phyloP scores from a whole-genome alignment of 2,329 filamentous ascomycete genomes.

The Podosphaera xanthii region DNA sequence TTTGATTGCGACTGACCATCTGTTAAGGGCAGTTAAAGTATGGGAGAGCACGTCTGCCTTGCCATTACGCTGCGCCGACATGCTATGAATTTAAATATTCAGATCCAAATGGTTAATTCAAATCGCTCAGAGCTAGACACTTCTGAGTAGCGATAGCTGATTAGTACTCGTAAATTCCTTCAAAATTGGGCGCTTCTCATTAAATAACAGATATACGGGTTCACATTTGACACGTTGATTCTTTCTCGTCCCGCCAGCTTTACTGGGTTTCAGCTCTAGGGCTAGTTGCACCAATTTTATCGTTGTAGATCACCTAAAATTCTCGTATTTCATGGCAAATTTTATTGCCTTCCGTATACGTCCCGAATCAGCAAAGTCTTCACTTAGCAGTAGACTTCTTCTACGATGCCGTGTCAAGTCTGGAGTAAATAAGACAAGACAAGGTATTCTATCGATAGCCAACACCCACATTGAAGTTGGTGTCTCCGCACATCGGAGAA shows the following conservation, averaged over 20 bases:
- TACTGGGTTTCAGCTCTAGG: background rate
- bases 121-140: background rate
- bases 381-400: constrained; percentile 24
- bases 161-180: too few species aligned
- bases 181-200: too few species aligned
- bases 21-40: constrained; percentile 53
- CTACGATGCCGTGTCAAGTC: constrained; percentile 46
- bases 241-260: background rate
- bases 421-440: constrained; percentile 34
- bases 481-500: constrained; percentile 38
- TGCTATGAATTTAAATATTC: background rate
- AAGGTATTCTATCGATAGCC: constrained; percentile 34
- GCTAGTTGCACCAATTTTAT: background rate
- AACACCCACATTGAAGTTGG: constrained; percentile 37
- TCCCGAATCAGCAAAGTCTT: constrained; percentile 24
- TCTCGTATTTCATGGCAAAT: constrained; percentile 5
- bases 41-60: constrained; percentile 7
- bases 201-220: background rate
- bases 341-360: constrained; percentile 23
- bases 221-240: background rate
- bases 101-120: background rate
- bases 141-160: too few species aligned
- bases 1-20: constrained; percentile 63
- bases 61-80: constrained; percentile 4
- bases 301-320: background rate